Conservation (phyloP, 768 basidiomycete genomes). For the Mycena amicta region DNA sequence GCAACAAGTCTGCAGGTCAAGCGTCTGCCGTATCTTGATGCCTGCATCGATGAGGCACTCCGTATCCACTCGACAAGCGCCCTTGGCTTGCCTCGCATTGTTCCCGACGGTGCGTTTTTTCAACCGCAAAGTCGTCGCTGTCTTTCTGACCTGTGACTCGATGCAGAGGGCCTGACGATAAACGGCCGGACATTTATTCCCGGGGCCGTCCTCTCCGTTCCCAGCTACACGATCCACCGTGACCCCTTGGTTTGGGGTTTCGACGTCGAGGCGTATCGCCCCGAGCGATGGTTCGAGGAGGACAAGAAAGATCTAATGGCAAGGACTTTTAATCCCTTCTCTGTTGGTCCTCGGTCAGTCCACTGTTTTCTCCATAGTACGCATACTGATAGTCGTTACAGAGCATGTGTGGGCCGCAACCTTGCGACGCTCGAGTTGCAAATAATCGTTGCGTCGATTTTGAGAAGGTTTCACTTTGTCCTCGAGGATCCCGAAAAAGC, state of each 20-base stretch:
- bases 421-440: constrained; percentile 78
- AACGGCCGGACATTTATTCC: constrained; percentile 62
- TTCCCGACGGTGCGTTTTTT: constrained; percentile 65
- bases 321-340: constrained; percentile 85
- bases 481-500: constrained; percentile 58
- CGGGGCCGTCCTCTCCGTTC: constrained; percentile 78
- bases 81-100: constrained; percentile 80
- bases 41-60: constrained; percentile 85
- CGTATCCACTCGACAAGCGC: constrained; percentile 84
- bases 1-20: constrained; percentile 72
- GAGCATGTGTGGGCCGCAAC: constrained; percentile 85
- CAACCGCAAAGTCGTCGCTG: constrained; percentile 64
- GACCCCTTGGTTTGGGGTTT: constrained; percentile 74
- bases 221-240: constrained; percentile 83
- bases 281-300: constrained; percentile 84
- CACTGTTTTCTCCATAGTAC: constrained; percentile 1
- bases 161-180: constrained; percentile 69
- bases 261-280: constrained; percentile 72
- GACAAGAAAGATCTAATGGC: constrained; percentile 57
- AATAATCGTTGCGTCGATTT: constrained; percentile 79
- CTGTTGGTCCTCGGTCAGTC: constrained; percentile 73
- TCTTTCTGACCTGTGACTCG: constrained; percentile 85
- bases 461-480: constrained; percentile 76
- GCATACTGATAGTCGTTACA: constrained; percentile 28
- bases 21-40: constrained; percentile 76